phyloP scores from a whole-genome alignment of 2,329 filamentous ascomycete genomes.

The Ophiocordyceps camponoti-floridani region DNA sequence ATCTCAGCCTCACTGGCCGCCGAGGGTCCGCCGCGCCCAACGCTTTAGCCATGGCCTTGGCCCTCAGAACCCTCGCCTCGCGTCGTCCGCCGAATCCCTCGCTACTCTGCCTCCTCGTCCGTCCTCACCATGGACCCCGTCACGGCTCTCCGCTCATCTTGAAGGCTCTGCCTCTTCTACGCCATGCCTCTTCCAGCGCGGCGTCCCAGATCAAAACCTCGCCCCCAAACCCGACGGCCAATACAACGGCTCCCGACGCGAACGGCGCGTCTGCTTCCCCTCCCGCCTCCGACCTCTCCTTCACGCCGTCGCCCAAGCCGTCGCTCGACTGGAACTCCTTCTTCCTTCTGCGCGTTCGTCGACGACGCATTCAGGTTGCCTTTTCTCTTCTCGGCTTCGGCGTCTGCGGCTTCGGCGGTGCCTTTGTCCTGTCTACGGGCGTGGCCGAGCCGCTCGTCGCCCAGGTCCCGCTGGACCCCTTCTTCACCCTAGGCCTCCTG shows the following conservation, averaged over 20 bases:
- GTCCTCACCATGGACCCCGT: background rate
- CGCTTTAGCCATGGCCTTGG: background rate
- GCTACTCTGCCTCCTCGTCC: background rate
- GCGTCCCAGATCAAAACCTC: background rate
- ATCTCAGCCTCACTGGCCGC: background rate
- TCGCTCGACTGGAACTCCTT: conserved; percentile 75
- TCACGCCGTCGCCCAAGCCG: conserved; percentile 1
- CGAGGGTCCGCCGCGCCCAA: background rate
- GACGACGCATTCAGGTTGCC: conserved; percentile 65
- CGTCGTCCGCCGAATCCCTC: background rate
- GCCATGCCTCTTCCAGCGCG: background rate
- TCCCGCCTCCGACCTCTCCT: background rate
- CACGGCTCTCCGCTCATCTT: background rate
- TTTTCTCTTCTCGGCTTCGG: conserved; percentile 54
- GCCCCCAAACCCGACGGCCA: too few relatives aligned
- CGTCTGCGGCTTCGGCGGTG: conserved; percentile 41
- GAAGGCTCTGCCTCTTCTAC: too few relatives aligned
- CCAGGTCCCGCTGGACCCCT: conserved; percentile 70
- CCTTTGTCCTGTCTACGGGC: conserved; percentile 48
- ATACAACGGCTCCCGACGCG: too few relatives aligned
- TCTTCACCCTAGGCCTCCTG: conserved; percentile 68
- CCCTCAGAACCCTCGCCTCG: background rate
- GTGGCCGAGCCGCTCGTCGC: conserved; percentile 53
- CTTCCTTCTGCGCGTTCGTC: conserved; percentile 74
- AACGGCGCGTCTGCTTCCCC: background rate